Conservation (phyloP, 495 filamentous ascomycete genomes). For the Thermochaetoides thermophila region DNA sequence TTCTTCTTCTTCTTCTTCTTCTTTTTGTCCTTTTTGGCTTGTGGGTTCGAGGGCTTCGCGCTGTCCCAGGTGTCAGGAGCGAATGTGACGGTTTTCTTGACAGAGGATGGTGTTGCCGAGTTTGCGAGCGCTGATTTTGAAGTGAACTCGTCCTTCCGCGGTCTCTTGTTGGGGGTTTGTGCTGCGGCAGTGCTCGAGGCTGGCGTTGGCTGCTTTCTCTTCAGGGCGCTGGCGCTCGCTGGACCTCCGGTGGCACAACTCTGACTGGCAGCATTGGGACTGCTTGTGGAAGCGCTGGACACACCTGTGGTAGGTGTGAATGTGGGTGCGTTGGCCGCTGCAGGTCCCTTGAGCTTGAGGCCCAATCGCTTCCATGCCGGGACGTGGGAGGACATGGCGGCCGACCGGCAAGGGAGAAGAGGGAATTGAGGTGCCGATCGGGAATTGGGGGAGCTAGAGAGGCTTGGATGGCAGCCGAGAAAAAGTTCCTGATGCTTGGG, state of each 20-base stretch:
- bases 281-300: too few relatives aligned
- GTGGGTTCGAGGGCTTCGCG: background rate
- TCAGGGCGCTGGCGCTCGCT: slow-evolving; percentile 19
- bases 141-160: slow-evolving; percentile 10
- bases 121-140: too few relatives aligned
- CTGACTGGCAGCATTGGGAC: too few relatives aligned
- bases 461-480: slow-evolving; percentile 3
- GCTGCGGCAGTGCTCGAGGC: slow-evolving; percentile 10
- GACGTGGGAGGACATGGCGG: slow-evolving; percentile 30
- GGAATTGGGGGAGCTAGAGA: slow-evolving; percentile 8
- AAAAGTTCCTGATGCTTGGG: slow-evolving; percentile 1
- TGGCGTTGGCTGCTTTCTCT: slow-evolving; percentile 17
- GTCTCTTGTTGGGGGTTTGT: slow-evolving; percentile 20
- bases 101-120: slow-evolving; percentile 3
- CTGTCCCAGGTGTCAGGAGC: slow-evolving; percentile 44
- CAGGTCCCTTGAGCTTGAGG: slow-evolving; percentile 50
- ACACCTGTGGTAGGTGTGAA: slow-evolving; percentile 9
- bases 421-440: slow-evolving; percentile 1
- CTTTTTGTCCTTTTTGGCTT: slow-evolving; percentile 1
- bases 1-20: slow-evolving; percentile 22
- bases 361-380: slow-evolving; percentile 69
- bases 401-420: slow-evolving; percentile 3
- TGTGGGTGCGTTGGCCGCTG: slow-evolving; percentile 21
- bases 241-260: slow-evolving; percentile 12
- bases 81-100: slow-evolving; percentile 64